phyloP scores from a whole-genome alignment of 345 rosid genomes.

The Cardamine occulta region DNA sequence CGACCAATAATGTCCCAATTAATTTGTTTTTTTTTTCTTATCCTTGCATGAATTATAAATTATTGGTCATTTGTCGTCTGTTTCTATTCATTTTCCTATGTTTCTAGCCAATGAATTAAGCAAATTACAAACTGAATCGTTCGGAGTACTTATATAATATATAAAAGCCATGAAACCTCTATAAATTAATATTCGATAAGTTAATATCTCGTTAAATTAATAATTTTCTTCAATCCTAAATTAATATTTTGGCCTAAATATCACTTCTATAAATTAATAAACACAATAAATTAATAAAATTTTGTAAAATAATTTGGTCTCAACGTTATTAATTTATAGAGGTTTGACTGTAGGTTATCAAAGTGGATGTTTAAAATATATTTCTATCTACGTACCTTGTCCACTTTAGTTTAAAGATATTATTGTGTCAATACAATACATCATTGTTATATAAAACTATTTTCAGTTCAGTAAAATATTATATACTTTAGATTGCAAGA shows the following conservation, averaged over 20 bases:
- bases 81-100: constrained; percentile 1
- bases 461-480: background rate
- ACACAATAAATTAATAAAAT: too few relatives aligned
- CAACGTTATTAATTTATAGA: too few relatives aligned
- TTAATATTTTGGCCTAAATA: too few relatives aligned
- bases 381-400: background rate
- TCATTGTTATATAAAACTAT: background rate
- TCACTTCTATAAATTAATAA: too few relatives aligned
- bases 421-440: background rate
- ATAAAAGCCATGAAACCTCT: background rate
- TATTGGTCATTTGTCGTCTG: constrained; percentile 21
- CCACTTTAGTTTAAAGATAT: background rate
- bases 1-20: constrained; percentile 27
- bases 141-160: background rate
- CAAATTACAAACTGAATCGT: background rate
- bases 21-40: background rate
- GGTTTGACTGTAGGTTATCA: background rate
- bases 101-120: background rate
- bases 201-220: too few relatives aligned
- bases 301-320: too few relatives aligned
- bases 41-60: background rate
- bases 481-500: constrained; percentile 11
- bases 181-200: too few relatives aligned
- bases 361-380: background rate
- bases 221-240: too few relatives aligned